Conservation (phyloP, 169 alveolate genomes). For the Plasmodium cynomolgi region DNA sequence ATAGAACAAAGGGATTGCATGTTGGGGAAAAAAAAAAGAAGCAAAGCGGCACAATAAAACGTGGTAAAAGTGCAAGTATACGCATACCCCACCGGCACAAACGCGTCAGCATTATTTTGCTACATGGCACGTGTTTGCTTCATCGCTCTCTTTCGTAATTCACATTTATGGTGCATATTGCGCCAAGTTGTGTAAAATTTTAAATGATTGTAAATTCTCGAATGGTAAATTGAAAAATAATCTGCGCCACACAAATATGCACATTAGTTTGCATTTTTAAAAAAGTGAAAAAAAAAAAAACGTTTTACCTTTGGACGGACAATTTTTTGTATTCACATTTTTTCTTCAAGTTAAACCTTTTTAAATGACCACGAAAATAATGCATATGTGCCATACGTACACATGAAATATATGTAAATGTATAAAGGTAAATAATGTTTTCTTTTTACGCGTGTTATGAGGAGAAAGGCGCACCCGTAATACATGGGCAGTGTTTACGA, state of each 20-base stretch:
- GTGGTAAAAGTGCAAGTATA: neutral
- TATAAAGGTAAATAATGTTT: conserved; percentile 5
- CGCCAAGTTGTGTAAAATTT: conserved; percentile 22
- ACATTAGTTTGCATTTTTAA: neutral
- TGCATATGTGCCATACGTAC: neutral
- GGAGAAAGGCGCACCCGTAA: neutral
- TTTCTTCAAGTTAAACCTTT: neutral
- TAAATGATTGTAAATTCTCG: neutral
- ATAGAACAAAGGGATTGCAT: neutral
- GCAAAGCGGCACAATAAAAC: neutral
- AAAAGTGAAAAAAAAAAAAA: neutral
- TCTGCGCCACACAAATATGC: neutral
- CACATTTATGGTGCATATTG: conserved; percentile 3
- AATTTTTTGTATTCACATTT: neutral
- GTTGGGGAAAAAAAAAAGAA: neutral
- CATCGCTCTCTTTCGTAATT: neutral
- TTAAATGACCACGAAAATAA: neutral
- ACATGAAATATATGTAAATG: neutral
- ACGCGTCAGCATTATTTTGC: neutral
- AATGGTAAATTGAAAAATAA: neutral
- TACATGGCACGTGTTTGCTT: neutral
- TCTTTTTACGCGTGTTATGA: neutral
- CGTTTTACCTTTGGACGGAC: neutral
- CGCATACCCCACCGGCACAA: neutral
- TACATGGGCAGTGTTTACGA: neutral